Conservation (phyloP, 495 filamentous ascomycete species). For the Annulohypoxylon bovei region DNA sequence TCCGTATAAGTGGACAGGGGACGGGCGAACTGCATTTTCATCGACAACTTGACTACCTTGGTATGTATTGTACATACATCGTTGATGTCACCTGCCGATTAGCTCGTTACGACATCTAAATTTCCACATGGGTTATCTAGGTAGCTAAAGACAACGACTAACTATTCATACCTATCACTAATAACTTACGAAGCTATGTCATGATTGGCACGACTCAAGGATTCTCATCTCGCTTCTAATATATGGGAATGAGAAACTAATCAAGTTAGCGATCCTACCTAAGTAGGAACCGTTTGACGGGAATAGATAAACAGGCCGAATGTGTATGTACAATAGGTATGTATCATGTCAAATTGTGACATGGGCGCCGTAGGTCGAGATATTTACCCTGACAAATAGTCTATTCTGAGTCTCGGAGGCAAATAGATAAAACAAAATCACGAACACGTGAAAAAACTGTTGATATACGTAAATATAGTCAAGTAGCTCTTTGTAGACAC, state of each 20-base stretch:
- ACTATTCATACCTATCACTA: constrained; percentile 7
- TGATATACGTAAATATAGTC: background rate
- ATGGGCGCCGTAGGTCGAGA: constrained; percentile 6
- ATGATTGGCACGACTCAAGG: background rate
- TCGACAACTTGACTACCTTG: constrained; percentile 13
- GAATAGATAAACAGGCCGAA: background rate
- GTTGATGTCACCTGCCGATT: constrained; percentile 38
- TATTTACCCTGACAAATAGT: background rate
- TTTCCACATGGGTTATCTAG: constrained; percentile 6
- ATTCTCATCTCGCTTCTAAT: constrained; percentile 16
- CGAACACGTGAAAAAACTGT: background rate
- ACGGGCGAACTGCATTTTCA: constrained; percentile 21
- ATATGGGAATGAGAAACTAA: constrained; percentile 5
- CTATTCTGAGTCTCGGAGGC: background rate
- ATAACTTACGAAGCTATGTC: background rate
- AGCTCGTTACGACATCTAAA: constrained; percentile 17
- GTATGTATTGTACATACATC: constrained; percentile 6
- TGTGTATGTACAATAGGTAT: background rate
- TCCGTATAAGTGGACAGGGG: constrained; percentile 29
- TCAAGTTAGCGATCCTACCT: constrained; percentile 13
- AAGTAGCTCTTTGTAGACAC: background rate
- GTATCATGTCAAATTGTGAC: background rate
- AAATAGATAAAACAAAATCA: background rate
- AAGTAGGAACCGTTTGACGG: background rate
- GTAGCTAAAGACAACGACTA: constrained; percentile 26